phyloP scores from a whole-genome alignment of 2,329 filamentous ascomycete species.

The Shiraia sp. region DNA sequence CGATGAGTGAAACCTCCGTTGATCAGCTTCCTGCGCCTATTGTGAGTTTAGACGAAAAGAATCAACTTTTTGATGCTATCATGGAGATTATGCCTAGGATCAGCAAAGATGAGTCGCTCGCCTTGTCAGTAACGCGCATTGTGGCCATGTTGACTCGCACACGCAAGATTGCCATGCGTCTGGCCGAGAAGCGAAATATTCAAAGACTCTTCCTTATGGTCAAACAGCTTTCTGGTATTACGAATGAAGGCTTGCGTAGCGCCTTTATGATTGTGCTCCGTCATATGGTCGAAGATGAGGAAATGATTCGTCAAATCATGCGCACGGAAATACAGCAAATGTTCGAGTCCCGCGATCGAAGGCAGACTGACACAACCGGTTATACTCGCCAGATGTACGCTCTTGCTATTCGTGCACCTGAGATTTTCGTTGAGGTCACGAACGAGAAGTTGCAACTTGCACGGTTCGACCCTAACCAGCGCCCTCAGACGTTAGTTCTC shows the following conservation, averaged over 20 bases:
- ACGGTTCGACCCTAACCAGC: slow-evolving; percentile 62
- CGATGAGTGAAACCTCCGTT: slow-evolving; percentile 55
- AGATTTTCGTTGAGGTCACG: slow-evolving; percentile 83
- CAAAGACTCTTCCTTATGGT: slow-evolving; percentile 93
- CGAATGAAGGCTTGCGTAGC: slow-evolving; percentile 73
- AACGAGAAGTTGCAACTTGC: slow-evolving; percentile 80
- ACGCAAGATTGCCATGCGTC: slow-evolving; percentile 70
- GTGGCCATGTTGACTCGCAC: slow-evolving; percentile 85
- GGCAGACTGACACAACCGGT: slow-evolving; percentile 65
- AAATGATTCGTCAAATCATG: slow-evolving; percentile 90
- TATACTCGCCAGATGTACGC: slow-evolving; percentile 80
- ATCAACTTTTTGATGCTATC: slow-evolving; percentile 73
- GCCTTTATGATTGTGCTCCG: slow-evolving; percentile 85
- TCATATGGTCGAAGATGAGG: slow-evolving; percentile 92
- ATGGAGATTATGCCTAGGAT: slow-evolving; percentile 82
- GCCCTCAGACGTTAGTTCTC: slow-evolving; percentile 57
- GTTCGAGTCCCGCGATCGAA: slow-evolving; percentile 62
- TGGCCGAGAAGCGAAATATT: slow-evolving; percentile 87
- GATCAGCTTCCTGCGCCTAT: slow-evolving; percentile 64
- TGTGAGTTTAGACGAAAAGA: slow-evolving; percentile 67
- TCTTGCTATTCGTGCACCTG: slow-evolving; percentile 77
- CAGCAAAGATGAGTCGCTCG: slow-evolving; percentile 83
- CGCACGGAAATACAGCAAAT: slow-evolving; percentile 80
- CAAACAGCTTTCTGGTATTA: slow-evolving; percentile 82
- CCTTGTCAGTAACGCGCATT: slow-evolving; percentile 79